phyloP scores from a whole-genome alignment of 1,139 yeast species.

The Candida gigantensis region DNA sequence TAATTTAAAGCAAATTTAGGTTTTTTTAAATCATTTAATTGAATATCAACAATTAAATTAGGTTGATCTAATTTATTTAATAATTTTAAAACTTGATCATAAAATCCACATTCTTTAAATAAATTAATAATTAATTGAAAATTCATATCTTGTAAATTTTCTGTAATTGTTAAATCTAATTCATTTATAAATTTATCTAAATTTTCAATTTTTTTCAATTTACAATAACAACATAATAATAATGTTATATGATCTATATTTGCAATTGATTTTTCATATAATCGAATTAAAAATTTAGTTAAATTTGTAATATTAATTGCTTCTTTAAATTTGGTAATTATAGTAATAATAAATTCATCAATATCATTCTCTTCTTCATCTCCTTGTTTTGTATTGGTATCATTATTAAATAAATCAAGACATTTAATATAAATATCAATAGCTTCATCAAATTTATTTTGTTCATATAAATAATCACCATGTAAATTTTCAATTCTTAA shows the following conservation, averaged over 20 bases:
- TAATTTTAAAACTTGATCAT: conserved; percentile 65
- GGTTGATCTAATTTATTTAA: conserved; percentile 76
- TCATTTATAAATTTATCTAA: conserved; percentile 59
- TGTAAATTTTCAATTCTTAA: conserved; percentile 61
- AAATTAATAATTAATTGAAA: conserved; percentile 68
- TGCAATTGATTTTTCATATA: conserved; percentile 56
- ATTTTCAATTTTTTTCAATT: conserved; percentile 62
- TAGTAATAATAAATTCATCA: conserved; percentile 67
- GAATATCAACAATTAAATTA: conserved; percentile 73
- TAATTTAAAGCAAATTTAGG: conserved; percentile 65
- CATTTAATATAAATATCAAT: conserved; percentile 63
- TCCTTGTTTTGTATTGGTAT: conserved; percentile 3
- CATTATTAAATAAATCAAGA: conserved; percentile 20
- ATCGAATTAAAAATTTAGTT: conserved; percentile 60
- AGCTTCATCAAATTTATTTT: conserved; percentile 67
- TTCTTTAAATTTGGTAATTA: conserved; percentile 81
- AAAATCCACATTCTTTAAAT: conserved; percentile 77
- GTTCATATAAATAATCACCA: conserved; percentile 71
- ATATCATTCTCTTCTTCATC: conserved; percentile 20
- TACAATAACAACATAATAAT: conserved; percentile 79
- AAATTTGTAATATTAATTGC: conserved; percentile 72
- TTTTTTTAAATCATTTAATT: conserved; percentile 59
- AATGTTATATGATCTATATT: conserved; percentile 80
- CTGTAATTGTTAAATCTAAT: conserved; percentile 27
- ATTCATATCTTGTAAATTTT: conserved; percentile 53